These are phyloP conservation scores for Pseudonitzschia delicatissima DNA, from an alignment of 108 stramenopile species.

Conservation along the genomic window DNA sequence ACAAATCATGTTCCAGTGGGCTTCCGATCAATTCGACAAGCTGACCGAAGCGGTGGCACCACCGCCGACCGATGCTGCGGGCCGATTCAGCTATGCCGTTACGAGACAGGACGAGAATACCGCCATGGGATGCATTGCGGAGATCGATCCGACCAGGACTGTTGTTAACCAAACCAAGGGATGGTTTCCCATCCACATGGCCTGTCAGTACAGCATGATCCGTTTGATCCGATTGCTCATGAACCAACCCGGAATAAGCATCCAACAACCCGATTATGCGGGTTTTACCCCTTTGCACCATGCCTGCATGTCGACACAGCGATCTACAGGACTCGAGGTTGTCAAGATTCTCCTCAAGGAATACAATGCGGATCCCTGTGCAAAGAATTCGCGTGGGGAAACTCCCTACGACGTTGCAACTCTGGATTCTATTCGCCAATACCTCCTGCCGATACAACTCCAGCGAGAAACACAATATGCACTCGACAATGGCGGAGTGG, in stretches of 20 bases:
- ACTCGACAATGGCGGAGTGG: slow-evolving; percentile 74
- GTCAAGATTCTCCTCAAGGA: slow-evolving; percentile 63
- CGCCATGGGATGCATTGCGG: slow-evolving; percentile 45
- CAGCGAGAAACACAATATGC: slow-evolving; percentile 75
- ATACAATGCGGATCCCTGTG: slow-evolving; percentile 46
- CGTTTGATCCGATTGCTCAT: slow-evolving; percentile 43
- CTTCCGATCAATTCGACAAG: slow-evolving; percentile 58
- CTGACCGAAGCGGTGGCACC: slow-evolving; percentile 78
- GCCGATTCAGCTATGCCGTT: slow-evolving; percentile 40
- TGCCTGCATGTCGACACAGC: slow-evolving; percentile 48
- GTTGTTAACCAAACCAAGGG: slow-evolving; percentile 45
- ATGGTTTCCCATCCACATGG: slow-evolving; percentile 63
- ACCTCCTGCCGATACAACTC: slow-evolving; percentile 79
- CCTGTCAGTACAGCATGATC: slow-evolving; percentile 41
- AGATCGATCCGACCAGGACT: slow-evolving; percentile 33
- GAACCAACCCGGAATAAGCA: slow-evolving; percentile 40
- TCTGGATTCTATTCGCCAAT: slow-evolving; percentile 61
- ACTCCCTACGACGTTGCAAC: slow-evolving; percentile 85
- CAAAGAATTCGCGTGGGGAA: slow-evolving; percentile 57
- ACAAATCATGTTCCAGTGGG: slow-evolving; percentile 78
- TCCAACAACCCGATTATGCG: slow-evolving; percentile 45
- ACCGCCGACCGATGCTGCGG: slow-evolving; percentile 61
- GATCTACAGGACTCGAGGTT: slow-evolving; percentile 28
- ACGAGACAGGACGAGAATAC: slow-evolving; percentile 41
- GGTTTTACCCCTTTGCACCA: slow-evolving; percentile 80